Percentiles rank a stretch among this genome's conserved stretches.
These are phyloP conservation scores for Candida neerlandica DNA, from an alignment of 1,139 yeast genomes.

Conservation along the genomic window DNA sequence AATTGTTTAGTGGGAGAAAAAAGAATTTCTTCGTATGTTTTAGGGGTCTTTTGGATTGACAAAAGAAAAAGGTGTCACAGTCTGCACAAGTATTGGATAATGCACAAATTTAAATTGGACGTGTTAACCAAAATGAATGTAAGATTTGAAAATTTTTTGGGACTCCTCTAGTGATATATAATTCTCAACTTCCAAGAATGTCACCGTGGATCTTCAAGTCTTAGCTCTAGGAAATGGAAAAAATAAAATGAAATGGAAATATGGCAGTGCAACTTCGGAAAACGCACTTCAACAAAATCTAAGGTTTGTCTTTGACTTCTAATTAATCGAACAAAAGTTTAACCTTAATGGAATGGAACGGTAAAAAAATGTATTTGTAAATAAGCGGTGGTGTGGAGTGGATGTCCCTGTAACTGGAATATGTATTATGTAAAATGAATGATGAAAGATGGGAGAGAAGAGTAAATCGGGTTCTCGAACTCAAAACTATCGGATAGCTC, in stretches of 20 bases:
- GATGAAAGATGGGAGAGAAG: not conserved
- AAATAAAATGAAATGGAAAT: not conserved
- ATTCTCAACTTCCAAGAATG: not conserved
- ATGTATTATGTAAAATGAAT: not conserved
- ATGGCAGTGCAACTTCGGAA: constrained; percentile 1
- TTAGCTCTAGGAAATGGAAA: too few species aligned
- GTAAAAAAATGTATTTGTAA: not conserved
- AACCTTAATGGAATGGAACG: not conserved
- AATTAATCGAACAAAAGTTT: not conserved
- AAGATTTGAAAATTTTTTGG: not conserved
- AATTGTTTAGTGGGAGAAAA: not conserved
- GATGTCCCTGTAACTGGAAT: not conserved
- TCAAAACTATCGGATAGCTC: too few species aligned
- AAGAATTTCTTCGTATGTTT: not conserved
- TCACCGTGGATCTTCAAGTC: not conserved
- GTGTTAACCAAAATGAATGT: not conserved
- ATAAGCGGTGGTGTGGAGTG: not conserved
- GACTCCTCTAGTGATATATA: too few species aligned
- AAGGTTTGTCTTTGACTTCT: not conserved
- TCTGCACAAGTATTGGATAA: too few species aligned
- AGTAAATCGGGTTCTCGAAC: too few species aligned
- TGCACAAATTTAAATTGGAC: too few species aligned
- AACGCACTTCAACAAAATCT: not conserved
- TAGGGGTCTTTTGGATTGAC: not conserved
- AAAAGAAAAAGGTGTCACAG: not conserved